Evolutionary conservation across 805 yeast genomes (phyloP).

Genomic region (Isabelozyma rhagii): DNA sequence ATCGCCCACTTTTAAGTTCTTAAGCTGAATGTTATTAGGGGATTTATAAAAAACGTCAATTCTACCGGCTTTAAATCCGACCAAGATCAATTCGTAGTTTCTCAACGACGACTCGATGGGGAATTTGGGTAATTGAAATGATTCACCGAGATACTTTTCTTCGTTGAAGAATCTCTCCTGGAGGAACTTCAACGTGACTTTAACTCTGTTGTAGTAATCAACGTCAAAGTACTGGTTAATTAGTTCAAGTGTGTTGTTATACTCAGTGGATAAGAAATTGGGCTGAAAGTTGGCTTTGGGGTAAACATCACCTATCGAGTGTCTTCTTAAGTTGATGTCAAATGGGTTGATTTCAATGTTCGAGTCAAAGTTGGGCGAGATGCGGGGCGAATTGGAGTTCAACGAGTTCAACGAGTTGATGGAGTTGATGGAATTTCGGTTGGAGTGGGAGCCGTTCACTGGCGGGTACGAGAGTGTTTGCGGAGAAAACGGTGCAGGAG

Average conservation of each 20-base stretch:
- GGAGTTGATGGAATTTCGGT: neutral
- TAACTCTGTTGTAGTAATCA: constrained; percentile 39
- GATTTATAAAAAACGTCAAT: constrained; percentile 73
- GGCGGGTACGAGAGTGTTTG: too few relatives aligned
- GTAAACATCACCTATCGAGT: constrained; percentile 9
- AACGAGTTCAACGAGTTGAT: neutral
- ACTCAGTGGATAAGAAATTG: constrained; percentile 1
- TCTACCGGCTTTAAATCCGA: constrained; percentile 77
- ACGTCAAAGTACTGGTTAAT: constrained; percentile 33
- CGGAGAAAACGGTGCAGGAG: too few relatives aligned
- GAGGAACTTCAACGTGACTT: constrained; percentile 27
- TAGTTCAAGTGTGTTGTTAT: constrained; percentile 9
- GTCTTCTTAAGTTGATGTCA: constrained; percentile 7
- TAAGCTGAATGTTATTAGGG: constrained; percentile 14
- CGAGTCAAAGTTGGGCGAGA: neutral
- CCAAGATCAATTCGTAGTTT: constrained; percentile 48
- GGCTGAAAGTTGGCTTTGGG: neutral
- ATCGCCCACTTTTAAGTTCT: constrained; percentile 50
- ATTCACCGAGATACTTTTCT: constrained; percentile 23
- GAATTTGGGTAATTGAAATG: constrained; percentile 33
- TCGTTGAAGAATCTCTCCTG: constrained; percentile 27
- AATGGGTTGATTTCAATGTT: neutral
- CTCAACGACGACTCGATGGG: constrained; percentile 35
- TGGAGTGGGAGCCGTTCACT: neutral
- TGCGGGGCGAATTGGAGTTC: neutral